phyloP scores from a whole-genome alignment of 2,329 filamentous ascomycete species.

The Ceratocystis huliohia region DNA sequence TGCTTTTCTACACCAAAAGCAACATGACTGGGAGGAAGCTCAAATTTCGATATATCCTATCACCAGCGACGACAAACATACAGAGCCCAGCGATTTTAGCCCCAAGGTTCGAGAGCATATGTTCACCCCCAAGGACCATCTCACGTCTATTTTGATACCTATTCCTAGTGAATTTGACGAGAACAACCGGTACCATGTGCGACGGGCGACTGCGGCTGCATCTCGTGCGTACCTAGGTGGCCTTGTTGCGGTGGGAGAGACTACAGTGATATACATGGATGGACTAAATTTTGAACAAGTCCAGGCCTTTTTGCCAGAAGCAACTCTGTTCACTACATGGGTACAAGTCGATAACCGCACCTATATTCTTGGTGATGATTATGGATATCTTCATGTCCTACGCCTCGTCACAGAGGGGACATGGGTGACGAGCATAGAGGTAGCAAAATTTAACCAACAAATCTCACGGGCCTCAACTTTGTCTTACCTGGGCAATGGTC shows the following conservation, averaged over 20 bases:
- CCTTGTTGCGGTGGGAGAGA: constrained; percentile 64
- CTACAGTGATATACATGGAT: constrained; percentile 72
- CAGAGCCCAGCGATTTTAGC: constrained; percentile 42
- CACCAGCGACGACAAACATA: constrained; percentile 45
- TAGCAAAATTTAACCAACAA: constrained; percentile 45
- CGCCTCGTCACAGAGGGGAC: constrained; percentile 57
- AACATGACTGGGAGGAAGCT: constrained; percentile 40
- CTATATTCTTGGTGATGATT: constrained; percentile 87
- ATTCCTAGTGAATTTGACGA: constrained; percentile 43
- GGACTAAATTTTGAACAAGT: constrained; percentile 57
- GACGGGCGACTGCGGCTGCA: constrained; percentile 35
- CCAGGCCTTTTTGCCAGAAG: constrained; percentile 52
- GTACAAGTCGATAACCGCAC: constrained; percentile 66
- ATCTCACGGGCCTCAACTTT: constrained; percentile 67
- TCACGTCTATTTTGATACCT: constrained; percentile 49
- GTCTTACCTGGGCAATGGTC: constrained; percentile 60
- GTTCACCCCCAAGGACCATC: constrained; percentile 41
- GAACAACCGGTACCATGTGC: constrained; percentile 47
- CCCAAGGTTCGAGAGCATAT: constrained; percentile 44
- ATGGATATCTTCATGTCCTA: constrained; percentile 72
- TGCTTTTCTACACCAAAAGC: constrained; percentile 45
- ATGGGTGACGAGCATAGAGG: constrained; percentile 58
- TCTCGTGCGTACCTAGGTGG: constrained; percentile 52
- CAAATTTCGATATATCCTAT: constrained; percentile 47
- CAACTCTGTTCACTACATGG: constrained; percentile 87